Base-by-base conservation (phyloP, 2,329 filamentous ascomycete species). In the Fusarium verrucosum region DNA sequence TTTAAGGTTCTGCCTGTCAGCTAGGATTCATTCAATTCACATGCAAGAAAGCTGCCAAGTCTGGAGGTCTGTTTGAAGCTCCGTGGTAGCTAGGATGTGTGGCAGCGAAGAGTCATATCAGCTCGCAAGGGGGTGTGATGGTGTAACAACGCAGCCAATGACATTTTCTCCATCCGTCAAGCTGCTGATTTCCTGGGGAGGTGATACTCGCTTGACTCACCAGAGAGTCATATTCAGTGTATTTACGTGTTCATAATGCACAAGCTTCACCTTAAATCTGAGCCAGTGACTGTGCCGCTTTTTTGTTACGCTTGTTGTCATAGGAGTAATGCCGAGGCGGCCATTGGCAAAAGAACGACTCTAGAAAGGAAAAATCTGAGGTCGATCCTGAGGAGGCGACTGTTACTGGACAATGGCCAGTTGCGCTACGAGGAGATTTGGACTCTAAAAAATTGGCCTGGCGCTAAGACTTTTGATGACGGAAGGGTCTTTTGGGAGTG, bases 381-480 rank as follows among this genome's bases (percentile, higher is more conserved):
- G 52, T 50, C 17, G 42, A 58, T 70, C 44, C 26, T 37, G 35
- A 61, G 55, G 61, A 65, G 68, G 50, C 55, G 26, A 14, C 50
- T 55, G 62, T 59, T 50, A 62, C 59, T 61, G 44, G 50, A 33
- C 50, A 65, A 67, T 65, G 61, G 53, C 44, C 43, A 53, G 26
- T 26, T 38, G 36, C 58, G 51, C 52, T 59, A 69, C 28, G 45
- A 51, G 46, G 52, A 60, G 37, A 47, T 64, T 58, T 45, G 56
- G 64, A 50, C 63, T 72, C 63, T 70, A 53, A 67, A 72, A 62
- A 35, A 16, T 26, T 47, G 49, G 50, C 50, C 61, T 66, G 37
- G 51, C 70, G 70, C 70, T 72, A 72, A 46, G 47, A 50, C 42
- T 46, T 26, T 22, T 50, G 55, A 72, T 72, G 70, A 72, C 70